These are phyloP conservation scores for Colletotrichum sp. DNA, from an alignment of 2,329 filamentous ascomycete species.

Conservation along the genomic window DNA sequence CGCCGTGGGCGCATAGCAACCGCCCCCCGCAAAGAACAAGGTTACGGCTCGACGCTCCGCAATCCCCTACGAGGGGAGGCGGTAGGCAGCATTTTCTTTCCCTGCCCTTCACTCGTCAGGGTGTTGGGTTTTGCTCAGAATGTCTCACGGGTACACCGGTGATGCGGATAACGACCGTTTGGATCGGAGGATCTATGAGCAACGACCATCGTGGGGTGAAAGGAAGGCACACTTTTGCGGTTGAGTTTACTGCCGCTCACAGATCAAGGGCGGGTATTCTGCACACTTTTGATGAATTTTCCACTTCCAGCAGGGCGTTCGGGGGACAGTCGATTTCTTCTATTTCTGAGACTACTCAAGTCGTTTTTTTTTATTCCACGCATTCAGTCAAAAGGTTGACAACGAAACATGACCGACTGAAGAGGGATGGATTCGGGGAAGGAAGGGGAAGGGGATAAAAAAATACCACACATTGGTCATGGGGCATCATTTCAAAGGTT, in stretches of 20 bases:
- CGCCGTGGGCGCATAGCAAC: slow-evolving; percentile 58
- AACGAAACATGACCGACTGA: slow-evolving; percentile 20
- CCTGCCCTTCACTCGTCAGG: background rate
- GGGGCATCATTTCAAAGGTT: slow-evolving; percentile 10
- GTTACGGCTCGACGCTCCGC: background rate
- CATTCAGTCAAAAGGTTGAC: slow-evolving; percentile 19
- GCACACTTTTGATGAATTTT: slow-evolving; percentile 16
- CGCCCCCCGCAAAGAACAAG: background rate
- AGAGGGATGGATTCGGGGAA: background rate
- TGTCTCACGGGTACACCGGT: background rate
- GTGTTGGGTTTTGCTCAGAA: background rate
- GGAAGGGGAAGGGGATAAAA: background rate
- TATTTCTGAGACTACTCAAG: background rate
- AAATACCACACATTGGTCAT: slow-evolving; percentile 18
- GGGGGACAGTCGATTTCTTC: background rate
- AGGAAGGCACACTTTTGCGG: background rate
- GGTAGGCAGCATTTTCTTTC: background rate
- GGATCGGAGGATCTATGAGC: slow-evolving; percentile 1
- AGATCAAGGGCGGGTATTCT: slow-evolving; percentile 5
- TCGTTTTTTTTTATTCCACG: background rate
- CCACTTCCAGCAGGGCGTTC: slow-evolving; percentile 18
- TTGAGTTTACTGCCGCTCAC: background rate
- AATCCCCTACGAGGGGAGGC: background rate
- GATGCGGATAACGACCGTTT: background rate
- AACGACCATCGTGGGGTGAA: background rate